Evolutionary conservation across 2,329 filamentous ascomycete species (phyloP).

Genomic region (Xylaria sp.): DNA sequence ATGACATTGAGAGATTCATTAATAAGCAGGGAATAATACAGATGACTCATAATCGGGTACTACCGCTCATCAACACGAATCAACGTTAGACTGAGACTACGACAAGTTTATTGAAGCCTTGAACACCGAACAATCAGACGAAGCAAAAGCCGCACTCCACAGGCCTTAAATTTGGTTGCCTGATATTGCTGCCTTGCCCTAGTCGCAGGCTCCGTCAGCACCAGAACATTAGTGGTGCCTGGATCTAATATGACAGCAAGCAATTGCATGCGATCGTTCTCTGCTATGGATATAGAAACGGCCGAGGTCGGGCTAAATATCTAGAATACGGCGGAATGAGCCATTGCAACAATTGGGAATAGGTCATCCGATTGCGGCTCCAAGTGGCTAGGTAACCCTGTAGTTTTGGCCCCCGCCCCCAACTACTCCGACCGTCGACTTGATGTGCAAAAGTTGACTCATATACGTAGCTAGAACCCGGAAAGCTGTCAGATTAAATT

Average conservation of each 20-base stretch:
- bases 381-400: not conserved
- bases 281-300: not conserved
- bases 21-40: not conserved
- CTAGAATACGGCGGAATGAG: not conserved
- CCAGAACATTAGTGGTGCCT: not conserved
- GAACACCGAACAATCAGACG: not conserved
- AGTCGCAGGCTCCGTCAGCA: not conserved
- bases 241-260: not conserved
- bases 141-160: not conserved
- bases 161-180: not conserved
- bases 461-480: not conserved
- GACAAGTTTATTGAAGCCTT: not conserved
- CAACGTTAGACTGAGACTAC: not conserved
- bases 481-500: not conserved
- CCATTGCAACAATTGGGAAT: not conserved
- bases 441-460: not conserved
- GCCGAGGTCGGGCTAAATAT: slow-evolving; percentile 10
- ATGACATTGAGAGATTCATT: not conserved
- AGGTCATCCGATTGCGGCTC: slow-evolving; percentile 13
- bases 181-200: not conserved
- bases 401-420: not conserved
- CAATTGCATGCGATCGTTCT: not conserved
- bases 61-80: not conserved
- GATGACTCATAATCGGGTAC: not conserved
- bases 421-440: slow-evolving; percentile 11